A percentile compares a stretch with the other conserved stretches of the same genome.
phyloP scores from a whole-genome alignment of 192 early-diverging fungal genomes.

The Rhizoclosmatium sp. region DNA sequence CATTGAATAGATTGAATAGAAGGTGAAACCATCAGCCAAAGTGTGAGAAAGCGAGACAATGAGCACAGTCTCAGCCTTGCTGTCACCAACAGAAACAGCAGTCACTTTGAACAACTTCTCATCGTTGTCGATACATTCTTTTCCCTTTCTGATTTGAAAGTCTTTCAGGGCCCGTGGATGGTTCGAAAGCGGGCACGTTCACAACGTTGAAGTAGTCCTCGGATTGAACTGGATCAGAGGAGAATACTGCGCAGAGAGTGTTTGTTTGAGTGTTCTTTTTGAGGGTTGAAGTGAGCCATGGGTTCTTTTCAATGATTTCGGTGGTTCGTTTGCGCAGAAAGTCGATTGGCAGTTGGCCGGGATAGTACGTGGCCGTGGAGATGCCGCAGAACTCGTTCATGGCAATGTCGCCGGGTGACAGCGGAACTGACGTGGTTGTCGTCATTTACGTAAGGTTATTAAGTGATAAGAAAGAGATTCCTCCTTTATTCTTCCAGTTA shows the following conservation, averaged over 20 bases:
- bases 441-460: neutral
- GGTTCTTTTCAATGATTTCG: neutral
- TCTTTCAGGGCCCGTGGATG: neutral
- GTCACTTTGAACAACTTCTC: neutral
- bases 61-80: neutral
- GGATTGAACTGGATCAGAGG: neutral
- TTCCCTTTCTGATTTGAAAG: neutral
- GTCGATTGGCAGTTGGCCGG: neutral
- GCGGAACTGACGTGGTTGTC: neutral
- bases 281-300: neutral
- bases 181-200: neutral
- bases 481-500: too few relatives aligned
- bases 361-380: neutral
- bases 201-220: neutral
- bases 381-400: neutral
- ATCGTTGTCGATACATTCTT: neutral
- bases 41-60: neutral
- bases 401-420: neutral
- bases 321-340: neutral
- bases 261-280: neutral
- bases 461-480: too few relatives aligned
- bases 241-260: neutral
- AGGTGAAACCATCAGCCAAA: neutral
- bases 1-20: neutral
- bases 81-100: neutral